A percentile compares a stretch with the other conserved stretches of the same genome.
These are phyloP conservation scores for Pontederia paniculata DNA, from an alignment of 176 grass and related monocot genomes.

Conservation along the genomic window DNA sequence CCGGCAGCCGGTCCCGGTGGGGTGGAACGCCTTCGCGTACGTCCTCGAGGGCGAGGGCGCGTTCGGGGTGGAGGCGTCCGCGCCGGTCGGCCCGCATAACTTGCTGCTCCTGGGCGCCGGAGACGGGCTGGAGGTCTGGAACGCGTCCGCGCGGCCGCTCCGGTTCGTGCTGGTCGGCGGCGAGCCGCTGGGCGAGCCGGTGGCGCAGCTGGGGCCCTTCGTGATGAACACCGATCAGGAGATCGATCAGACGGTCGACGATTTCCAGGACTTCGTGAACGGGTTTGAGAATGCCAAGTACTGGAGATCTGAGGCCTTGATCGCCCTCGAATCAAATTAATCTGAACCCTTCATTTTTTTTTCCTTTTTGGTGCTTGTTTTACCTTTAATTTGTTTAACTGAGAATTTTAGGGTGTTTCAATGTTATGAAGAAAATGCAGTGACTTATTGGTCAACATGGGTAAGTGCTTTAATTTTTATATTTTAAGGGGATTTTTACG, in stretches of 20 bases:
- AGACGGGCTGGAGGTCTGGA: slow-evolving; percentile 63
- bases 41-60: slow-evolving; percentile 64
- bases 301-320: slow-evolving; percentile 64
- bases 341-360: no score
- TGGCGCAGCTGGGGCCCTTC: slow-evolving; percentile 75
- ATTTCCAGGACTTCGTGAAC: slow-evolving; percentile 60
- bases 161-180: slow-evolving; percentile 72
- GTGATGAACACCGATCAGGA: slow-evolving; percentile 99
- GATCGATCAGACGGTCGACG: slow-evolving; percentile 84
- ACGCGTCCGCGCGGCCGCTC: slow-evolving; percentile 38
- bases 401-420: no score
- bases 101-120: slow-evolving; percentile 51
- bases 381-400: no score
- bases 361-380: no score
- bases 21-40: slow-evolving; percentile 84
- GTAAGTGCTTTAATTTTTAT: no score
- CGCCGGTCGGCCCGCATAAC: slow-evolving; percentile 43
- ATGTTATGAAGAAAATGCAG: no score
- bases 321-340: slow-evolving; percentile 3
- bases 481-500: no score
- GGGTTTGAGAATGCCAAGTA: slow-evolving; percentile 88
- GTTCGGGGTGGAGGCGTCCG: slow-evolving; percentile 44
- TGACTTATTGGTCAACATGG: no score
- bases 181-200: slow-evolving; percentile 77
- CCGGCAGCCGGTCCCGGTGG: slow-evolving; percentile 39